Evolutionary conservation across 2,329 filamentous ascomycete genomes (phyloP).

Genomic region (Scolecobasidium constrictum): DNA sequence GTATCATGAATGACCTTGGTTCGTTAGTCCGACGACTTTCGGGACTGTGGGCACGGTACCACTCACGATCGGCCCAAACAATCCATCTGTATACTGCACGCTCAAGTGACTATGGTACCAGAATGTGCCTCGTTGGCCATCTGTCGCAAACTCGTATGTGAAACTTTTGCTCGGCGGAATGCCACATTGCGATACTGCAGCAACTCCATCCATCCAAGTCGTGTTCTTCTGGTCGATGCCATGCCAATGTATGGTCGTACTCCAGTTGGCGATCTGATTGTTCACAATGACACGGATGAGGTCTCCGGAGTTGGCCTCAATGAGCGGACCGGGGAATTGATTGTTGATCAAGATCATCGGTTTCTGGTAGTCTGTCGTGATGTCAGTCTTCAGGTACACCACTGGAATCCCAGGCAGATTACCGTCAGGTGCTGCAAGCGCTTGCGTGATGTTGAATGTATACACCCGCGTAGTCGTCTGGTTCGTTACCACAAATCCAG

Average conservation of each 20-base stretch:
- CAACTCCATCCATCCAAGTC: conserved; percentile 6
- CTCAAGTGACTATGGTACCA: conserved; percentile 61
- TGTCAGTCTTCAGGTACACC: neutral
- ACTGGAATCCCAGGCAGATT: neutral
- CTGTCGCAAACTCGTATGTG: conserved; percentile 9
- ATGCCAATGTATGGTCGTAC: conserved; percentile 10
- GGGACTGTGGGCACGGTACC: conserved; percentile 27
- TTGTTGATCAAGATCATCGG: conserved; percentile 9
- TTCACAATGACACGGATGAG: conserved; percentile 12
- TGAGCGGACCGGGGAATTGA: conserved; percentile 22
- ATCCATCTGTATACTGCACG: conserved; percentile 56
- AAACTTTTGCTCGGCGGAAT: conserved; percentile 8
- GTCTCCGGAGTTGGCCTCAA: conserved; percentile 42
- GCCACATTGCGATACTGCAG: conserved; percentile 8
- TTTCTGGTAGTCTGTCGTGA: neutral
- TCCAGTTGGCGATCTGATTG: conserved; percentile 7
- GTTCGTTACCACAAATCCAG: neutral
- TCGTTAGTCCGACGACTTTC: neutral
- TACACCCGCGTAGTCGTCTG: neutral
- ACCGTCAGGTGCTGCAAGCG: neutral
- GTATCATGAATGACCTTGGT: neutral
- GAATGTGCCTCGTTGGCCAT: conserved; percentile 6
- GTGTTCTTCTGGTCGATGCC: conserved; percentile 7
- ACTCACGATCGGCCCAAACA: conserved; percentile 57
- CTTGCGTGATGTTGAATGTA: neutral